These are phyloP conservation scores for Mrakia frigida DNA, from an alignment of 768 basidiomycete genomes.

Conservation along the genomic window DNA sequence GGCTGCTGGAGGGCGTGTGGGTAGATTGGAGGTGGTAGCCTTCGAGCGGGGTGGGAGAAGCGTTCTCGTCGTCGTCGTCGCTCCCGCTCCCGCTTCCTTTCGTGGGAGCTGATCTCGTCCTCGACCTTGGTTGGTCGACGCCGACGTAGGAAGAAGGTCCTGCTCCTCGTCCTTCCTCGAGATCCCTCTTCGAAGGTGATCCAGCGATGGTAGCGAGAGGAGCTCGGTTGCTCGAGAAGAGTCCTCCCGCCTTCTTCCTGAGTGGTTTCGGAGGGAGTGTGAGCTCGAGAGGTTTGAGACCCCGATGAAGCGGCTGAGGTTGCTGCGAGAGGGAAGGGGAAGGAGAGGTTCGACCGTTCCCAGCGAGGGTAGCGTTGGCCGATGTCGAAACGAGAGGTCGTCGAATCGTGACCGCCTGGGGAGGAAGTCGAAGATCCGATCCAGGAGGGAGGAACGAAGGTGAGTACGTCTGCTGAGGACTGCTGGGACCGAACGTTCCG, in stretches of 20 bases:
- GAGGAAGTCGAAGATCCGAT: conserved; percentile 8
- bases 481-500: neutral
- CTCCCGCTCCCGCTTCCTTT: neutral
- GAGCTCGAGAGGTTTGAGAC: conserved; percentile 17
- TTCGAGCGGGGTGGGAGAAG: neutral
- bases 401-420: conserved; percentile 10
- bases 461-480: neutral
- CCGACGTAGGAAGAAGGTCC: neutral
- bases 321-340: neutral
- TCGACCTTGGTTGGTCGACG: neutral
- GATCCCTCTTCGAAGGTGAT: conserved; percentile 13
- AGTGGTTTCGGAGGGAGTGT: conserved; percentile 8
- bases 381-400: neutral
- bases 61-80: neutral
- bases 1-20: neutral
- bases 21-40: neutral
- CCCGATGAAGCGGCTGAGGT: neutral
- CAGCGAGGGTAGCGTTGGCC: conserved; percentile 1
- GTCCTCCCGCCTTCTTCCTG: neutral
- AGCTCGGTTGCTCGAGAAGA: neutral
- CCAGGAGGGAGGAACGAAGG: neutral
- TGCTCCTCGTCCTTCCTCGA: conserved; percentile 1
- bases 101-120: neutral
- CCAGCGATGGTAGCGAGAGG: conserved; percentile 15
- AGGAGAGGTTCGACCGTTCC: neutral